Percentiles rank a stretch among this genome's conserved stretches.
These are phyloP conservation scores for Papiliotrema nemorosa DNA, from an alignment of 1,284 basidiomycete genomes.

Conservation along the genomic window DNA sequence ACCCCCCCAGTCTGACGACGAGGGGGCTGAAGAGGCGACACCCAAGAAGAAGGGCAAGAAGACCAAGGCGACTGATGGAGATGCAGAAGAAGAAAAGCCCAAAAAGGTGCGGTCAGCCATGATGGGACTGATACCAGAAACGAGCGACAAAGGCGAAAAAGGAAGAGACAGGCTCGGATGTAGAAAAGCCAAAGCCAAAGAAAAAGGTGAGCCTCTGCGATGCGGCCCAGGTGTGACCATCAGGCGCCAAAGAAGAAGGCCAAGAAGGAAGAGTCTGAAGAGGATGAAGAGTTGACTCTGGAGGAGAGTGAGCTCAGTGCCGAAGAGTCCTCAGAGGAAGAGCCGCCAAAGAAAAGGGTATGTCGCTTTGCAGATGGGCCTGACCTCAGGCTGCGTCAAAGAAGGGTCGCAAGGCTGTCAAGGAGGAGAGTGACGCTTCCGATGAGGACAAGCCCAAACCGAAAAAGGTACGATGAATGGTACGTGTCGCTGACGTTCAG, in stretches of 20 bases:
- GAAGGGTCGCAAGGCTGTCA: neutral
- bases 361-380: neutral
- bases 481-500: neutral
- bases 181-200: conserved; percentile 1
- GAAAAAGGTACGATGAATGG: conserved; percentile 5
- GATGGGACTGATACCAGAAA: neutral
- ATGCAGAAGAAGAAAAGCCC: conserved; percentile 31
- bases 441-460: conserved; percentile 7
- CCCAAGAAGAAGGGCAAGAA: conserved; percentile 16
- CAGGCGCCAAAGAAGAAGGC: conserved; percentile 3
- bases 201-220: conserved; percentile 2
- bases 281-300: too few species aligned
- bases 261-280: neutral
- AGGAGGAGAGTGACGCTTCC: conserved; percentile 8
- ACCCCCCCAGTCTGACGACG: conserved; percentile 27
- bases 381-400: neutral
- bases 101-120: conserved; percentile 3
- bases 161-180: conserved; percentile 7
- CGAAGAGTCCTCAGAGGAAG: conserved; percentile 1
- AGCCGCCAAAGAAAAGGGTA: conserved; percentile 2
- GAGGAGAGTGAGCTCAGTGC: too few species aligned
- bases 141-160: conserved; percentile 3
- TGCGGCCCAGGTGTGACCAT: neutral
- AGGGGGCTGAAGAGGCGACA: conserved; percentile 12
- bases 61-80: conserved; percentile 38